Base-by-base conservation (phyloP, 2,329 filamentous ascomycete species). In the Cladosporium colombiae region DNA sequence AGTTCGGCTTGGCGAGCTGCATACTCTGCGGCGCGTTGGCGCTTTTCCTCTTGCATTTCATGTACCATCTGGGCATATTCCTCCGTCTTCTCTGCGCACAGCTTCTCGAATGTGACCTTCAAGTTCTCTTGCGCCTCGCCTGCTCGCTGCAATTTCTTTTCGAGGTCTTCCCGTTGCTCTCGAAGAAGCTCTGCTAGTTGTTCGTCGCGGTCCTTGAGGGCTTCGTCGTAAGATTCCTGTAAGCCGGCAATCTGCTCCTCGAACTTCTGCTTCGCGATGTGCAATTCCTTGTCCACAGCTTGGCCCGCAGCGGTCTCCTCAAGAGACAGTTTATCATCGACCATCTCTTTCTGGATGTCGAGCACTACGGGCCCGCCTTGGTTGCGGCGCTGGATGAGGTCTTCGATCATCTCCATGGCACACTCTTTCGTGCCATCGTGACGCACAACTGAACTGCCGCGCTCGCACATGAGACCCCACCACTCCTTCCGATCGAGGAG, bases 281-380 rank as follows among this genome's bases (percentile, higher is more conserved):
- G 18, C 14, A 65, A 25, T 11, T 56, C 62, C 13, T 53, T 18
- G 21, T 65, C 62, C 1, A 65, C 62, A 14, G 62, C 62, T 35
- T 49, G 35, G 31, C 71, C 71, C 1, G 71, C 71, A 18, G 65
- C 53, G 1, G 71, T 74, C 5, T 72, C 62, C 21, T 64, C 62
- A 3, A 73, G 69, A 5, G 61, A 31, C 46, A 69, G 71, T 10
- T 65, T 46, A n/a, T 73, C 62, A 11, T 72, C 69, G 21, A 73
- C 70, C 31, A 73, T 62, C 40, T 74, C 68, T 3, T 62, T 49
- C 59, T 73, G 71, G 46, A 72, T 70, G 16, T 69, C 49, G 1
- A 74, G 65, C 5, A 67, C 66, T 5, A 71, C 53, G 5, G 31
- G 46, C 3, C 31, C 16, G 5, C 37, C 14, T 40, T 21, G 16